A percentile compares a stretch with the other conserved stretches of the same genome.
phyloP scores from a whole-genome alignment of 2,329 filamentous ascomycete genomes.

The Neospermospora avenae region DNA sequence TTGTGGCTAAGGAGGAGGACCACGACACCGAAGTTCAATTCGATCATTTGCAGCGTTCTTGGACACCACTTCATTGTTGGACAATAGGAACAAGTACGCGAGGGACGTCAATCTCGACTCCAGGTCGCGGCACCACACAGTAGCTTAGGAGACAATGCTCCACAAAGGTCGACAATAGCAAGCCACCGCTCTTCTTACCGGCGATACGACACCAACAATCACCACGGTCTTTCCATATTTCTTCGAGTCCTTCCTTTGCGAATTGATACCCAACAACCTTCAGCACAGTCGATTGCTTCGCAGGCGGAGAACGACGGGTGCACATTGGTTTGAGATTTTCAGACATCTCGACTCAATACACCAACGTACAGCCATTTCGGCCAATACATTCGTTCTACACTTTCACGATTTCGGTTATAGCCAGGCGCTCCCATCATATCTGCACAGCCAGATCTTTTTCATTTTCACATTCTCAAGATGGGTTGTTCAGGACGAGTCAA shows the following conservation, averaged over 20 bases:
- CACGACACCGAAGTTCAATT: neutral
- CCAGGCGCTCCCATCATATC: slow-evolving; percentile 20
- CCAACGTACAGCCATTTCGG: slow-evolving; percentile 1
- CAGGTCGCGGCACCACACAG: neutral
- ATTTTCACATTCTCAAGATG: slow-evolving; percentile 48
- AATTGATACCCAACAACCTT: slow-evolving; percentile 5
- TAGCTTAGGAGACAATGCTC: slow-evolving; percentile 12
- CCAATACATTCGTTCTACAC: slow-evolving; percentile 4
- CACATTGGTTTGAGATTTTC: neutral
- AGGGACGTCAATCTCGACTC: neutral
- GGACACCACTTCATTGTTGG: neutral
- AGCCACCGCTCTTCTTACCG: slow-evolving; percentile 13
- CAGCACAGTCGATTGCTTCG: slow-evolving; percentile 20
- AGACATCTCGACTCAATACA: slow-evolving; percentile 5
- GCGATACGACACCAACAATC: neutral
- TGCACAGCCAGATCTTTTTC: slow-evolving; percentile 15
- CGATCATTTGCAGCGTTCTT: neutral
- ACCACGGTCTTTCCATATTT: neutral
- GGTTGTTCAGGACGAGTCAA: slow-evolving; percentile 63
- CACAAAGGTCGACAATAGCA: slow-evolving; percentile 17
- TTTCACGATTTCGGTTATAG: slow-evolving; percentile 14
- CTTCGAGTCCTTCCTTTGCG: neutral
- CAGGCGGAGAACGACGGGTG: slow-evolving; percentile 24
- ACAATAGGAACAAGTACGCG: slow-evolving; percentile 4
- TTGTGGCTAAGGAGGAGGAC: slow-evolving; percentile 1